These are phyloP conservation scores for Krasilnikovozyma curviuscula DNA, from an alignment of 768 basidiomycete genomes.

Conservation along the genomic window DNA sequence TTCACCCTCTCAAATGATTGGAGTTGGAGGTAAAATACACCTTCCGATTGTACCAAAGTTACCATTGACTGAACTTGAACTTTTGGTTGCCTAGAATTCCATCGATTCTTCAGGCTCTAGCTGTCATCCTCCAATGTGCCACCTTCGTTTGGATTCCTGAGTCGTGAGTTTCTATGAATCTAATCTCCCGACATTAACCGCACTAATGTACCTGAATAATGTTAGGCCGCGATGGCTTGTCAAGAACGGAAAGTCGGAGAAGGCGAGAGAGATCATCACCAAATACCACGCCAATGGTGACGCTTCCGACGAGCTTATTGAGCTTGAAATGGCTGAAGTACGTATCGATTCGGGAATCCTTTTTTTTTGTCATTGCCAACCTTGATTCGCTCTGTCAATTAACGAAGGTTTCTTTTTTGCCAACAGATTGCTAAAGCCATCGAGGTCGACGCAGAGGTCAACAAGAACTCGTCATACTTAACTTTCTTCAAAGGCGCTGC, in stretches of 20 bases:
- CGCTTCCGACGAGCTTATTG: conserved; percentile 29
- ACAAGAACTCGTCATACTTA: neutral
- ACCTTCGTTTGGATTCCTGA: neutral
- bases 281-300: conserved; percentile 54
- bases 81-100: conserved; percentile 67
- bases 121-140: conserved; percentile 1
- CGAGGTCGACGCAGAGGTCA: neutral
- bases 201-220: too few species aligned
- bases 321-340: conserved; percentile 9
- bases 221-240: conserved; percentile 77
- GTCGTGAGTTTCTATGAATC: too few species aligned
- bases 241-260: conserved; percentile 47
- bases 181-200: too few species aligned
- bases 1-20: conserved; percentile 46
- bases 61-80: conserved; percentile 1
- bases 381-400: too few species aligned
- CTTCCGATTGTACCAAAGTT: too few species aligned
- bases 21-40: too few species aligned
- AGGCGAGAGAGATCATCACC: conserved; percentile 51
- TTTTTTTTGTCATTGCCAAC: too few species aligned
- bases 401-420: too few species aligned
- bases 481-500: neutral
- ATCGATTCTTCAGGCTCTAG: conserved; percentile 40
- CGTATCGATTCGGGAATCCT: too few species aligned
- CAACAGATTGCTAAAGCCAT: conserved; percentile 1